phyloP scores from a whole-genome alignment of 2,329 filamentous ascomycete genomes.

The Calonectria leucothoes region DNA sequence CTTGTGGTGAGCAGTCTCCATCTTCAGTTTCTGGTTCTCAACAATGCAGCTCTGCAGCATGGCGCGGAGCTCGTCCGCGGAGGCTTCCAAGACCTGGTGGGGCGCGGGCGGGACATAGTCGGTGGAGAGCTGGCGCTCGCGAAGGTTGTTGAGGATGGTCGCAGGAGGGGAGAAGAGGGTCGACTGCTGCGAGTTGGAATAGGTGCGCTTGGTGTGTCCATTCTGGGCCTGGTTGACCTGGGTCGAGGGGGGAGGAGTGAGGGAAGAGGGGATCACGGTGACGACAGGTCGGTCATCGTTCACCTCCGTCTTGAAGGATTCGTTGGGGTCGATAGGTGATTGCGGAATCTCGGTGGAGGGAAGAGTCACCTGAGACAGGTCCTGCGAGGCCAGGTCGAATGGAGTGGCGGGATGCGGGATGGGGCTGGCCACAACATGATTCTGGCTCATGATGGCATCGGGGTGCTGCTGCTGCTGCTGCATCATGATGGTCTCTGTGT shows the following conservation, averaged over 20 bases:
- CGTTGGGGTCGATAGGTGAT: constrained; percentile 62
- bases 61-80: constrained; percentile 65
- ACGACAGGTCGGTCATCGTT: constrained; percentile 58
- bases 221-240: constrained; percentile 52
- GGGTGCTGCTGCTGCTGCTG: constrained; percentile 47
- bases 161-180: constrained; percentile 66
- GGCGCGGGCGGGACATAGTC: constrained; percentile 61
- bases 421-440: constrained; percentile 47
- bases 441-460: constrained; percentile 46
- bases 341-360: constrained; percentile 67
- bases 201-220: constrained; percentile 41
- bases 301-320: constrained; percentile 62
- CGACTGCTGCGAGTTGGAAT: constrained; percentile 58
- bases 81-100: constrained; percentile 63
- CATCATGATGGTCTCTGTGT: constrained; percentile 42
- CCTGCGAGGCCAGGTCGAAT: constrained; percentile 43
- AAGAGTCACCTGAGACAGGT: constrained; percentile 65
- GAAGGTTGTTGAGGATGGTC: constrained; percentile 54
- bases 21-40: constrained; percentile 74
- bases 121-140: constrained; percentile 43
- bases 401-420: constrained; percentile 47
- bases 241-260: constrained; percentile 69
- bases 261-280: constrained; percentile 67
- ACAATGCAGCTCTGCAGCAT: constrained; percentile 67
- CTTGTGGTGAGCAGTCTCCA: constrained; percentile 90